These are phyloP conservation scores for Ajuga chamaepitys DNA, from an alignment of 257 asterid species.

Conservation along the genomic window DNA sequence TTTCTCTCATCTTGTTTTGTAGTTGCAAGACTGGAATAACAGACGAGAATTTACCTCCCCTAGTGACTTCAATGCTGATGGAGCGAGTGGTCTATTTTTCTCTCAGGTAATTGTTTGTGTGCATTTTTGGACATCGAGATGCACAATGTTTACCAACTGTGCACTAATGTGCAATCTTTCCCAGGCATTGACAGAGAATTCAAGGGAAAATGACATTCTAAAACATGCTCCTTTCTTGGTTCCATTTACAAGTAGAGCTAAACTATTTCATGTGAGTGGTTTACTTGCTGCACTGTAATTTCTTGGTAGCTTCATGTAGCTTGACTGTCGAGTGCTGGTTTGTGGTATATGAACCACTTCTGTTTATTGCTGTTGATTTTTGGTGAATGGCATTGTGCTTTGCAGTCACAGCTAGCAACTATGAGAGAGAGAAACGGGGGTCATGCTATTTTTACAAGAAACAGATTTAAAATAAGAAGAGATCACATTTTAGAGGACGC, in stretches of 20 bases:
- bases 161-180: conserved; percentile 18
- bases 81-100: conserved; percentile 73
- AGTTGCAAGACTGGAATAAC: conserved; percentile 99
- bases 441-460: conserved; percentile 52
- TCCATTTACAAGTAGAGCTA: conserved; percentile 93
- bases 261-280: conserved; percentile 78
- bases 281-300: conserved; percentile 7
- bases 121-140: conserved; percentile 3
- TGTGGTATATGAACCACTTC: background rate
- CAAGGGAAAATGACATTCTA: conserved; percentile 78
- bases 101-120: conserved; percentile 56
- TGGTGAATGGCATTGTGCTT: conserved; percentile 15
- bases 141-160: background rate
- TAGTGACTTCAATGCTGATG: conserved; percentile 91
- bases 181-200: conserved; percentile 76
- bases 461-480: conserved; percentile 82
- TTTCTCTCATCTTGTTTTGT: conserved; percentile 15
- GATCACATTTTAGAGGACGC: conserved; percentile 87
- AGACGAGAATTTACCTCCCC: conserved; percentile 86
- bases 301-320: conserved; percentile 4
- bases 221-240: conserved; percentile 95
- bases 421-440: conserved; percentile 48
- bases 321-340: background rate
- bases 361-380: conserved; percentile 6
- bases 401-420: conserved; percentile 77